Evolutionary conservation across 192 early-diverging fungal species (phyloP), one percentile per base, ranked within the genome.

Genomic region (Backusella macrospora): DNA sequence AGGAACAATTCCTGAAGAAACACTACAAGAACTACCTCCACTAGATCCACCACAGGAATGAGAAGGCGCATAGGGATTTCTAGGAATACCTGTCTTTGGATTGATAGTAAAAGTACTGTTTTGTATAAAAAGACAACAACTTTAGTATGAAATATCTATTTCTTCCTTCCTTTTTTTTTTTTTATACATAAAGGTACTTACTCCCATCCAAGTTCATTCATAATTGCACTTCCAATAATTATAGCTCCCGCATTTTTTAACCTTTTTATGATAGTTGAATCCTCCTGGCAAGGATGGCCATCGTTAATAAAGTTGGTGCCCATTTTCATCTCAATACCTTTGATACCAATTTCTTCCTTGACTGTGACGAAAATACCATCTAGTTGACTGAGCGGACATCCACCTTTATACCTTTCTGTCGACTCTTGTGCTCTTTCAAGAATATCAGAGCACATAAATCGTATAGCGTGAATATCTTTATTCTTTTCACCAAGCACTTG

Each of bases 141-240:
- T 34, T 34, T 34, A n/a, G n/a, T n/a, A n/a, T n/a, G n/a, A 29
- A 23, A 64, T 48, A 39, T 73, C n/a, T 40, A 40, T 52, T 15
- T 49, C 3, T 18, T 18, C 5, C 5, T n/a, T 7, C 47, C 47
- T 49, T 26, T 26, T 14, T n/a, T 23, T 21, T 59, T 26, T 14
- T n/a, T 23, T 21, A 44, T 52, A 3, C 6, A 14, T 37, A 18
- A 16, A 14, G 44, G 6, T 39, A 71, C 76, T 76, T 75, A 82
- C 75, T 79, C 80, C 82, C 84, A 86, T 69, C 92, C 92, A 26
- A 93, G 78, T 72, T 95, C 93, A 52, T 92, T 86, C 93, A 95
- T 95, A 40, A 81, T 84, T 0, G 91, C 81, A 16, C 90, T 89
- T 21, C 91, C 92, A 38, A 89, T 71, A 74, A 92, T 88, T 62